Evolutionary conservation across 192 early-diverging fungal species (phyloP), one percentile per base, ranked within the genome.

Genomic region (Linnemannia elongata): DNA sequence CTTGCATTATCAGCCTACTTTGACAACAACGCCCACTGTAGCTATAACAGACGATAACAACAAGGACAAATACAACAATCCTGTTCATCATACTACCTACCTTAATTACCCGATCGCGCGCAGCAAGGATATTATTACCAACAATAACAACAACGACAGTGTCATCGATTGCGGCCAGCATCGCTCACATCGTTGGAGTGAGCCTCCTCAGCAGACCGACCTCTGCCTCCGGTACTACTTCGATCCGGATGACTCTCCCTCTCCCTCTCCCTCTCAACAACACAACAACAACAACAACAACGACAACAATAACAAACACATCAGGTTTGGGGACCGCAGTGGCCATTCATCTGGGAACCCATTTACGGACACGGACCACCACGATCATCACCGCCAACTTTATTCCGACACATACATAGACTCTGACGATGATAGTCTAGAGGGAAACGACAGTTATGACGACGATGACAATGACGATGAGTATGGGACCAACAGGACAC

Each of bases 401-500:
- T 36, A 47, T 55, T 41, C 33, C 30, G 30, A 66, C 60, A 66
- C 60, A 66, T 41, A 35, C 77, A 55, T 39, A 49, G 36, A 54
- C 33, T 18, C 68, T 18, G 60, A 78, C 17, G 69, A 24, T 45
- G 66, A 49, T 52, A 66, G 60, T 4, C 27, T 66, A 13, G 60
- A 66, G n/a, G 60, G 13, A 66, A 66, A 30, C 30, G 72, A 74
- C 52, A n/a, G 74, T 22, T 57, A 74, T 66, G 55, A 57, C 47
- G 39, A 27, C 49, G 20, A 9, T 57, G 69, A 60, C 49, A 41
- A 69, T 4, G 68, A 81, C 15, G 80, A 76, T 1, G 55, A 54
- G 13, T 27, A n/a, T 60, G 57, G 57, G 30, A 66, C 27, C 30
- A 66, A 66, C 30, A 66, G 60, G 6, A 22, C 38, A 18, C 38